Percentiles rank a stretch among this genome's conserved stretches.
phyloP scores from a whole-genome alignment of 164 flowering plant species.

The Vitis amurensis region DNA sequence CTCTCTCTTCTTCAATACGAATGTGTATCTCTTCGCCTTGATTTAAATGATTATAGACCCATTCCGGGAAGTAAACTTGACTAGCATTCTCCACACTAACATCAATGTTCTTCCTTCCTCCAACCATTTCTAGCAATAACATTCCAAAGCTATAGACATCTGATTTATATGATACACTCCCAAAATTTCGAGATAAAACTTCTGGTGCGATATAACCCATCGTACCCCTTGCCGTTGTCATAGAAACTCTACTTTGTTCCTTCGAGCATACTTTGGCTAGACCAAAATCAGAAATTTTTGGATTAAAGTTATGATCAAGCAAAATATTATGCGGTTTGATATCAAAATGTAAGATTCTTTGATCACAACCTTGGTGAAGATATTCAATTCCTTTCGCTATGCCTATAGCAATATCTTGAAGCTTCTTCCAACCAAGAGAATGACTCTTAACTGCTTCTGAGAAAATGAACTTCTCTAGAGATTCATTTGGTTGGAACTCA shows the following conservation, averaged over 20 bases:
- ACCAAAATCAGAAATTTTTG: not conserved
- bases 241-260: not conserved
- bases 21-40: no score
- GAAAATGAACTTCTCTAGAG: constrained; percentile 1
- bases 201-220: no score
- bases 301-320: not conserved
- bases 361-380: no score
- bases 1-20: no score
- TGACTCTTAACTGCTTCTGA: not conserved
- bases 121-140: not conserved
- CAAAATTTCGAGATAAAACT: not conserved
- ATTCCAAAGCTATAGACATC: not conserved
- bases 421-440: not conserved
- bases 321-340: no score
- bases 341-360: no score
- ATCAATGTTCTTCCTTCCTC: not conserved
- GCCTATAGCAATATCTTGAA: no score
- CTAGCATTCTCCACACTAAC: not conserved
- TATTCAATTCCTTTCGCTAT: no score
- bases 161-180: not conserved
- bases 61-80: not conserved
- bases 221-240: not conserved
- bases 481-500: constrained; percentile 7
- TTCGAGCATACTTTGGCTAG: not conserved
- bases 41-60: no score